phyloP scores from a whole-genome alignment of 2,329 filamentous ascomycete species.

The Xylaria digitata region DNA sequence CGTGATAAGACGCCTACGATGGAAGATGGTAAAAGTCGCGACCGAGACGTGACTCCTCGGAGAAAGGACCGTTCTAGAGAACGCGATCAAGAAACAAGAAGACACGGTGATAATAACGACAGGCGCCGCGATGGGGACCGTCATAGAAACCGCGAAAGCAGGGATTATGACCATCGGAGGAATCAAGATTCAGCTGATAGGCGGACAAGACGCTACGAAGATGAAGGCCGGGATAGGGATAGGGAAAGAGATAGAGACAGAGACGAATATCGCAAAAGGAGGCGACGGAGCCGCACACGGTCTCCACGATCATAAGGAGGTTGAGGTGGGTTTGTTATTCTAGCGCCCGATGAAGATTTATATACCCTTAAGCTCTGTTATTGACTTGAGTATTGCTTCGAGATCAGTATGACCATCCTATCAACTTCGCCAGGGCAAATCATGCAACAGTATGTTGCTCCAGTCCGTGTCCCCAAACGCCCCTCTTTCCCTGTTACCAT shows the following conservation, averaged over 20 bases:
- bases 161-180: constrained; percentile 39
- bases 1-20: constrained; percentile 52
- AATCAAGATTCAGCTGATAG: constrained; percentile 12
- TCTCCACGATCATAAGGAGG: constrained; percentile 54
- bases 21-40: constrained; percentile 39
- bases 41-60: constrained; percentile 47
- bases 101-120: constrained; percentile 47
- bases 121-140: constrained; percentile 41
- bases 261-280: constrained; percentile 46
- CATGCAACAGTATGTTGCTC: constrained; percentile 22
- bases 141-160: constrained; percentile 41
- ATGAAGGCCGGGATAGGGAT: constrained; percentile 43
- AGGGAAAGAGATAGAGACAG: constrained; percentile 43
- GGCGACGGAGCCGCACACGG: constrained; percentile 56
- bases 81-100: constrained; percentile 48
- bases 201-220: constrained; percentile 33
- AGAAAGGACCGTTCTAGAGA: constrained; percentile 47
- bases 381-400: constrained; percentile 24
- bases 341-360: constrained; percentile 32
- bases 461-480: constrained; percentile 36
- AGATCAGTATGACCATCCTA: constrained; percentile 16
- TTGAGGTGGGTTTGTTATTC: constrained; percentile 32
- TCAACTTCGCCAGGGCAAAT: constrained; percentile 20
- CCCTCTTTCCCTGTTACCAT: constrained; percentile 34
- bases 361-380: constrained; percentile 38